phyloP scores from a whole-genome alignment of 768 basidiomycete genomes.

The Boletus speciosus region DNA sequence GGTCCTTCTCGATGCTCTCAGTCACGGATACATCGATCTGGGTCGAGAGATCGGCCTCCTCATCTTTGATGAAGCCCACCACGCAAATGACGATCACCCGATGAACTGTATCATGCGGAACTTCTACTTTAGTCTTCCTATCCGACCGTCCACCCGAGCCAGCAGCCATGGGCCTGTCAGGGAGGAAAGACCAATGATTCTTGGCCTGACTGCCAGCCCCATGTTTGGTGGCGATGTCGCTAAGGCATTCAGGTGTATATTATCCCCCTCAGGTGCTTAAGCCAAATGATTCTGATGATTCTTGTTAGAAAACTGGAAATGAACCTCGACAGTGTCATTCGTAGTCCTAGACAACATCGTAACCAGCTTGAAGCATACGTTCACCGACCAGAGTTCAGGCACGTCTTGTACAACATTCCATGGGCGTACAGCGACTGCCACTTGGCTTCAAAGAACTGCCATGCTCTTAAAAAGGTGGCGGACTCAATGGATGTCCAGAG shows the following conservation, averaged over 20 bases:
- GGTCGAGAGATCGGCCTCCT: conserved; percentile 63
- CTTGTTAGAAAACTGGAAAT: conserved; percentile 54
- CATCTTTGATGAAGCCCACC: conserved; percentile 81
- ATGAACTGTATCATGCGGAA: conserved; percentile 76
- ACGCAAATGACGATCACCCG: conserved; percentile 68
- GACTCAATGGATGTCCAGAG: conserved; percentile 54
- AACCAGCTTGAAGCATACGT: conserved; percentile 58
- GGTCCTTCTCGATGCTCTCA: conserved; percentile 72
- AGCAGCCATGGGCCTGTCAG: conserved; percentile 24
- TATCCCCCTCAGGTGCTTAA: neutral
- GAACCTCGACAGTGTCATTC: conserved; percentile 67
- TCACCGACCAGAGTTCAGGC: conserved; percentile 62
- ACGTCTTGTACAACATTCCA: conserved; percentile 42
- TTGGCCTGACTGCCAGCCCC: conserved; percentile 84
- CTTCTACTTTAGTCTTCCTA: conserved; percentile 59
- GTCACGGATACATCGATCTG: conserved; percentile 63
- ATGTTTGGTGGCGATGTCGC: conserved; percentile 73
- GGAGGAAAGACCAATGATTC: conserved; percentile 52
- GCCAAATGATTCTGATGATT: conserved; percentile 5
- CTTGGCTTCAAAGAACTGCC: conserved; percentile 51
- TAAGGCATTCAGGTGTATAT: conserved; percentile 54
- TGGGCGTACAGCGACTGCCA: conserved; percentile 12
- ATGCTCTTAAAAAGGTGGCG: conserved; percentile 42
- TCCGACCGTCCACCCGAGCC: conserved; percentile 23
- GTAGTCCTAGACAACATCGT: conserved; percentile 54